Conservation (phyloP, 495 filamentous ascomycete genomes). For the Chlorociboria aeruginascens region DNA sequence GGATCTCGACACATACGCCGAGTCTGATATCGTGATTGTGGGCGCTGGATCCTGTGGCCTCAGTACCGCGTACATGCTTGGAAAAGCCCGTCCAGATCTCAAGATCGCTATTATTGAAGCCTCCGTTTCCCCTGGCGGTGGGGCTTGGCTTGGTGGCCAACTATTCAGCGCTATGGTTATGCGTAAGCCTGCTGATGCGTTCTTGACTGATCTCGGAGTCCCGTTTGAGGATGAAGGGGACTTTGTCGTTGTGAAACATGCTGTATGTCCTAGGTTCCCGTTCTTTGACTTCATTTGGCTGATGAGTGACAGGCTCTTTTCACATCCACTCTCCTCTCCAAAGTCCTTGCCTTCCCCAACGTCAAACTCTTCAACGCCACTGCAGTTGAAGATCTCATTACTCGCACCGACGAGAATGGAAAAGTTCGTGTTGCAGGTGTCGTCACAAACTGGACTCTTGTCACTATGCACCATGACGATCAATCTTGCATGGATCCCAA, state of each 20-base stretch:
- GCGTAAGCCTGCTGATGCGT: slow-evolving; percentile 79
- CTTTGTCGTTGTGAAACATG: slow-evolving; percentile 88
- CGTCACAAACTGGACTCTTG: slow-evolving; percentile 89
- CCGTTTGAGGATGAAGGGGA: slow-evolving; percentile 80
- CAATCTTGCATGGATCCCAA: slow-evolving; percentile 94
- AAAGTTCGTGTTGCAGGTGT: slow-evolving; percentile 68
- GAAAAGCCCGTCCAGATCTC: slow-evolving; percentile 73
- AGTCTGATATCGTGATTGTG: slow-evolving; percentile 84
- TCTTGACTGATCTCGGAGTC: slow-evolving; percentile 66
- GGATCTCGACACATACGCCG: slow-evolving; percentile 79
- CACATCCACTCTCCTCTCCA: slow-evolving; percentile 71
- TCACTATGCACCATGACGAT: slow-evolving; percentile 82
- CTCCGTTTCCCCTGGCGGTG: slow-evolving; percentile 71
- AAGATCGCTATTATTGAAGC: slow-evolving; percentile 89
- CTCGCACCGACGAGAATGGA: slow-evolving; percentile 39
- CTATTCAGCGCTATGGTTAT: slow-evolving; percentile 90
- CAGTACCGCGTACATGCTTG: slow-evolving; percentile 72
- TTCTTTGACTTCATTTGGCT: neutral
- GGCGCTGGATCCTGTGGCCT: slow-evolving; percentile 82
- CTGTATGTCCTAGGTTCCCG: slow-evolving; percentile 20
- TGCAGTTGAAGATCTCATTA: slow-evolving; percentile 81
- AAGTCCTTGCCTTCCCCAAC: slow-evolving; percentile 73
- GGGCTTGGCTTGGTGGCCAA: slow-evolving; percentile 87
- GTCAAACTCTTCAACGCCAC: slow-evolving; percentile 95
- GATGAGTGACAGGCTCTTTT: slow-evolving; percentile 48